Percentiles rank a stretch among this genome's conserved stretches.
Conservation (phyloP, 495 filamentous ascomycete genomes). For the Penicillium silybi region DNA sequence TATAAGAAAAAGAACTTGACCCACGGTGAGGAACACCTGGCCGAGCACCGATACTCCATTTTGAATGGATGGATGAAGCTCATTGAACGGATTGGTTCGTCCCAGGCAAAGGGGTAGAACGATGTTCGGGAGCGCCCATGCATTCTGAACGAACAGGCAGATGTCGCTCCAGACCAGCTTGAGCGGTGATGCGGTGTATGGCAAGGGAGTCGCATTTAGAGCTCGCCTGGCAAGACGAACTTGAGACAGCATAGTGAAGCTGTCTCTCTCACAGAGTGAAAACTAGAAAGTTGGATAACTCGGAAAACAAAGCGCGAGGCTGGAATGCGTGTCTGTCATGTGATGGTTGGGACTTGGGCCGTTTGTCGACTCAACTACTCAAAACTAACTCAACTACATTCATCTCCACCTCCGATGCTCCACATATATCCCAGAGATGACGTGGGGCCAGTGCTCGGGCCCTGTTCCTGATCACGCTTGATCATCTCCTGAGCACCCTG, state of each 20-base stretch:
- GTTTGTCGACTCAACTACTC: neutral
- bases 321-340: constrained; percentile 12
- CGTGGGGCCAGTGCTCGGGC: neutral
- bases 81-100: constrained; percentile 50
- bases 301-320: neutral
- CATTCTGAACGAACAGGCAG: constrained; percentile 46
- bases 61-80: constrained; percentile 48
- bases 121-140: constrained; percentile 49
- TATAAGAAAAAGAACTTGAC: constrained; percentile 31
- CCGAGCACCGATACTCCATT: constrained; percentile 49
- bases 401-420: neutral
- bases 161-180: constrained; percentile 53
- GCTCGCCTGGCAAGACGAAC: constrained; percentile 7
- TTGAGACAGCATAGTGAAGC: constrained; percentile 2
- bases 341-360: neutral
- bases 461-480: neutral
- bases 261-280: neutral
- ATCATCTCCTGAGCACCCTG: too few relatives aligned
- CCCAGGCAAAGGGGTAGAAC: constrained; percentile 48
- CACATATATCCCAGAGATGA: too few relatives aligned
- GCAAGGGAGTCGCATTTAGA: constrained; percentile 21
- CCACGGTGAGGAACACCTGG: constrained; percentile 47
- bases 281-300: neutral
- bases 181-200: constrained; percentile 59
- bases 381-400: neutral